Evolutionary conservation across 2,329 filamentous ascomycete species (phyloP).

Genomic region (Aspergillus awamori): DNA sequence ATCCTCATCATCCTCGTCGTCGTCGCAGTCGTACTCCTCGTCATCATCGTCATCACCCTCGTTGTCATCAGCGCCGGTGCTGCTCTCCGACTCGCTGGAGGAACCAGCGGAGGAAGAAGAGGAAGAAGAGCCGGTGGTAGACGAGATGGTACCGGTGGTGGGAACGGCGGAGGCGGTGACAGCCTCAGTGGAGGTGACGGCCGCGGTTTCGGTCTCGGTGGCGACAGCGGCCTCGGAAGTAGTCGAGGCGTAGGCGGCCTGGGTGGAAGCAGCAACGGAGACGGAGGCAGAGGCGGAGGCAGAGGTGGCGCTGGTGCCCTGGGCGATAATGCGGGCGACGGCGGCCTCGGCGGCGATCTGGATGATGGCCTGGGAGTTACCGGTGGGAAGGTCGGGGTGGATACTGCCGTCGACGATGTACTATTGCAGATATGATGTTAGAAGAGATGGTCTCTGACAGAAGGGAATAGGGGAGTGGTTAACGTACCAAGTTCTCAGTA

Average conservation of each 20-base stretch:
- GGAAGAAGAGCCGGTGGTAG: background rate
- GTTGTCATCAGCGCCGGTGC: background rate
- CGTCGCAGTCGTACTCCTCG: constrained; percentile 3
- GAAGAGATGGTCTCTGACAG: background rate
- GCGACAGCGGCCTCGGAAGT: constrained; percentile 1
- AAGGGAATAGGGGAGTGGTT: background rate
- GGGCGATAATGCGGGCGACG: constrained; percentile 54
- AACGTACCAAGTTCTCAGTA: constrained; percentile 61
- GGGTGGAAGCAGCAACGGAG: constrained; percentile 3
- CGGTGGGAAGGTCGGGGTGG: constrained; percentile 68
- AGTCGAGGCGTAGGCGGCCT: constrained; percentile 1
- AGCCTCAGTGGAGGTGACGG: background rate
- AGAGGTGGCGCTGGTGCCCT: constrained; percentile 23
- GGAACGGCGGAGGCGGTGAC: background rate
- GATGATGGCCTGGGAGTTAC: constrained; percentile 68
- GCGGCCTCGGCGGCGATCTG: constrained; percentile 66
- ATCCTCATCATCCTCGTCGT: background rate
- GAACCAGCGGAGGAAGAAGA: background rate
- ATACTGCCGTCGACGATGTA: constrained; percentile 70
- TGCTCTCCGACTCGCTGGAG: background rate
- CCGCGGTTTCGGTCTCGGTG: background rate
- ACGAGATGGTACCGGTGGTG: background rate
- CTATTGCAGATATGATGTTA: background rate
- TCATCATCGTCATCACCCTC: background rate
- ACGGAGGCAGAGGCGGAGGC: background rate